A percentile compares a stretch with the other conserved stretches of the same genome.
Conservation (phyloP, 371 early-diverging fungal genomes). For the Lichtheimia ramosa region DNA sequence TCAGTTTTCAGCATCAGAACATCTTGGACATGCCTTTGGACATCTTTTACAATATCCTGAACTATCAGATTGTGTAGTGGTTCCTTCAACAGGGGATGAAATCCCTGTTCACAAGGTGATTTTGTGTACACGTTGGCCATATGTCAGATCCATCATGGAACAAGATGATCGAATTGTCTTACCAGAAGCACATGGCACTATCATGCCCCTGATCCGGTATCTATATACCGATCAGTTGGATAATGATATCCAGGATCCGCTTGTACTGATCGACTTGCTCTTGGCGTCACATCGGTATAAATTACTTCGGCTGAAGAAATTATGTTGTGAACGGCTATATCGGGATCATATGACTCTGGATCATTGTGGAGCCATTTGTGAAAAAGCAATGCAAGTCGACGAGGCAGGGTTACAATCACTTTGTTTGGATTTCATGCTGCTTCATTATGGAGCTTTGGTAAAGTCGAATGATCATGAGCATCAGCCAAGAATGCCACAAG, state of each 20-base stretch:
- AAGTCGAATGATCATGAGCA: neutral
- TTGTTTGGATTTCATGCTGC: neutral
- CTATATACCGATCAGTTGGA: neutral
- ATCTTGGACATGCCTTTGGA: neutral
- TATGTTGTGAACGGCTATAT: slow-evolving; percentile 54
- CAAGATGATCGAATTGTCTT: neutral
- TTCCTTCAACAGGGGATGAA: neutral
- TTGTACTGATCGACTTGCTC: neutral
- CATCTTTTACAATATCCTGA: neutral
- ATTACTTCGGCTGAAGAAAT: slow-evolving; percentile 55
- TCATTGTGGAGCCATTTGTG: neutral
- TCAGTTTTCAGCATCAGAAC: slow-evolving; percentile 3
- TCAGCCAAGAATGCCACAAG: slow-evolving; percentile 13
- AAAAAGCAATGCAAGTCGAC: neutral
- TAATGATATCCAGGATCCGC: neutral
- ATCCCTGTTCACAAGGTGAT: neutral
- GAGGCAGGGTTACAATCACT: neutral
- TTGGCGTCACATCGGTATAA: slow-evolving; percentile 60
- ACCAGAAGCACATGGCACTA: neutral
- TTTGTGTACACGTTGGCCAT: neutral
- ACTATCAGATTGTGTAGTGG: neutral
- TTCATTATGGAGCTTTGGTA: neutral
- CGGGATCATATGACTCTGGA: slow-evolving; percentile 48
- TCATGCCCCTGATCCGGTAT: neutral
- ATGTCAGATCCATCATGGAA: neutral